Evolutionary conservation across 2,329 filamentous ascomycete genomes (phyloP).

Genomic region (Penicillium thymicola): DNA sequence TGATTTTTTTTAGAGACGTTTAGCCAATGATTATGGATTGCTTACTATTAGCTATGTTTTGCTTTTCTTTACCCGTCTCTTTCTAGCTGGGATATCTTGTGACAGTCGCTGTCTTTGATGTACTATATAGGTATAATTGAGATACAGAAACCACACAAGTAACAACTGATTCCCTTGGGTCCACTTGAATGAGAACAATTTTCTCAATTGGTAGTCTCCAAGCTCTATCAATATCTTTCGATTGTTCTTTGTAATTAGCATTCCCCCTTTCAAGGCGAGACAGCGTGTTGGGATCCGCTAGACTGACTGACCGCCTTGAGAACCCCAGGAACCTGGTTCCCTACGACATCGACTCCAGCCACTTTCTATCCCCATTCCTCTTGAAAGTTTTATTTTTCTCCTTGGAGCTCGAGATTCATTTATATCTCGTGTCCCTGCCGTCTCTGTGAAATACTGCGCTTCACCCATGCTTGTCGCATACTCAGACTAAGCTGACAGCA

Average conservation of each 20-base stretch:
- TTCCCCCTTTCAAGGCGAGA: background rate
- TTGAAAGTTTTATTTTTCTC: background rate
- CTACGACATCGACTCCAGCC: slow-evolving; percentile 26
- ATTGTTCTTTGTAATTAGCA: background rate
- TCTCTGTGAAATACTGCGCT: slow-evolving; percentile 17
- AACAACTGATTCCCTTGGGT: background rate
- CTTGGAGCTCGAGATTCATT: slow-evolving; percentile 2
- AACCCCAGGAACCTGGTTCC: slow-evolving; percentile 10
- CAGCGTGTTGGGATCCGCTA: slow-evolving; percentile 15
- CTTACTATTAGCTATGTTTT: background rate
- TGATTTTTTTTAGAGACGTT: no score
- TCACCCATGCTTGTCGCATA: slow-evolving; percentile 30
- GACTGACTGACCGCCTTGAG: slow-evolving; percentile 24
- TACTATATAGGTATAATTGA: background rate
- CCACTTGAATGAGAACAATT: background rate
- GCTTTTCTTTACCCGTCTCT: background rate
- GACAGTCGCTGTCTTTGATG: background rate
- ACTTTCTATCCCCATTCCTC: slow-evolving; percentile 17
- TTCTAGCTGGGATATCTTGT: background rate
- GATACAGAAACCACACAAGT: background rate
- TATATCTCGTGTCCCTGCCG: background rate
- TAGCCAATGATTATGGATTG: no score
- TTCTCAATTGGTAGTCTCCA: background rate
- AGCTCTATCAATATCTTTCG: no score
- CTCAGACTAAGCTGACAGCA: slow-evolving; percentile 24